Base-by-base conservation (phyloP, 257 asterid genomes). In the Ilex asprella region DNA sequence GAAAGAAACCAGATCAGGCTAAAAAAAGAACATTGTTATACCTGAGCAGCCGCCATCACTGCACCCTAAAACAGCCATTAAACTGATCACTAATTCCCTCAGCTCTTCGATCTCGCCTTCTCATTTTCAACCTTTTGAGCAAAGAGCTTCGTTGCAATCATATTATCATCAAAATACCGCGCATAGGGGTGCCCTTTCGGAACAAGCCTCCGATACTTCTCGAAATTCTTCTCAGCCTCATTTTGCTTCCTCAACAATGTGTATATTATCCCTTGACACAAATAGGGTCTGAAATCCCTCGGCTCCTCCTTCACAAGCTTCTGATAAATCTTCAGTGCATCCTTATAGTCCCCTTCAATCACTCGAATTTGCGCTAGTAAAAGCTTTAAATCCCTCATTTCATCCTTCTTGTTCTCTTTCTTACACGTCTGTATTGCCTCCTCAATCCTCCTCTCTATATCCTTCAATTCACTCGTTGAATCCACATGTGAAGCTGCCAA, bases 151-250 rank as follows among this genome's bases (percentile, higher is more conserved):
- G 97, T 83, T 0, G 97, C 99, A 55, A 83, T 73, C 97, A 92
- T 87, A 62, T 83, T 89, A 65, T 87, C 95, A 78, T 92, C 95
- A 59, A 89, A 84, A 59, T 78, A 92, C 62, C 81, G 76, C 0
- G 96, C 85, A 16, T 81, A 92, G 16, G 97, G 99, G 65, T 92
- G 97, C 62, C 79, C 93, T 63, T 87, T 81, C 0, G 99, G 96
- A 43, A 92, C 91, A 80, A 92, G 73, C 62, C 85, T 83, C 68
- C 88, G 61, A 61, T 86, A 89, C 79, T 83, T 89, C 71, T 85
- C 95, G 47, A 92, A 92, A 73, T 59, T 75, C 79, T 85, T 85
- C 65, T 89, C 96, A 3, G 99, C 99, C 80, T 87, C 96, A 0
- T 49, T 60, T 41, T 67, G 84, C 61, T 85, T 89, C 86, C 79